These are phyloP conservation scores for Aureobasidium sp. DNA, from an alignment of 2,329 filamentous ascomycete species.

Conservation along the genomic window DNA sequence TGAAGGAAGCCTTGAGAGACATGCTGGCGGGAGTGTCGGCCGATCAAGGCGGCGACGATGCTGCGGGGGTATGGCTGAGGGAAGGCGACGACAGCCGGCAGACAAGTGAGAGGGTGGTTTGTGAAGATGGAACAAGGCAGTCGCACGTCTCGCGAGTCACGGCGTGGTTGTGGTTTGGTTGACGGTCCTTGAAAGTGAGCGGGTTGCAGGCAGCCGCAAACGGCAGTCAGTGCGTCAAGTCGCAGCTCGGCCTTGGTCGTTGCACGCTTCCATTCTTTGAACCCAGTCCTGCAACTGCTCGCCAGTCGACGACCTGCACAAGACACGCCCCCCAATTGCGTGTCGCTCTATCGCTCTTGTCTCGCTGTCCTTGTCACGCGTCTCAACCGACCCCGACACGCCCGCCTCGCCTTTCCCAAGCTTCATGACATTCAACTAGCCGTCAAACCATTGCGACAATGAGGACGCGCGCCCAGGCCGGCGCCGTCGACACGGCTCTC, in stretches of 20 bases:
- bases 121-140: no score
- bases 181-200: background rate
- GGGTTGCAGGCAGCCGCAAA: background rate
- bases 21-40: constrained; percentile 19
- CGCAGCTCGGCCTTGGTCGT: background rate
- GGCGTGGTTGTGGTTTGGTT: background rate
- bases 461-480: constrained; percentile 34
- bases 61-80: background rate
- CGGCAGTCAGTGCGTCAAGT: background rate
- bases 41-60: background rate
- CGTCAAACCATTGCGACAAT: constrained; percentile 35
- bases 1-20: constrained; percentile 26
- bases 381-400: background rate
- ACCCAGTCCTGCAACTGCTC: background rate
- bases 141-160: background rate
- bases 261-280: background rate
- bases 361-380: background rate
- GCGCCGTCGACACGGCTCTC: constrained; percentile 64
- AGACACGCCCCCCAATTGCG: background rate
- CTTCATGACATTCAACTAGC: constrained; percentile 4
- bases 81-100: background rate
- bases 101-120: no score
- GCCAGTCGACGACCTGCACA: background rate
- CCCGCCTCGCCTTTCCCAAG: background rate
- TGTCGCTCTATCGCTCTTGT: background rate